Percentiles rank a stretch among this genome's conserved stretches.
Conservation (phyloP, 306 rosid genomes). For the Citrullus colocynthis region DNA sequence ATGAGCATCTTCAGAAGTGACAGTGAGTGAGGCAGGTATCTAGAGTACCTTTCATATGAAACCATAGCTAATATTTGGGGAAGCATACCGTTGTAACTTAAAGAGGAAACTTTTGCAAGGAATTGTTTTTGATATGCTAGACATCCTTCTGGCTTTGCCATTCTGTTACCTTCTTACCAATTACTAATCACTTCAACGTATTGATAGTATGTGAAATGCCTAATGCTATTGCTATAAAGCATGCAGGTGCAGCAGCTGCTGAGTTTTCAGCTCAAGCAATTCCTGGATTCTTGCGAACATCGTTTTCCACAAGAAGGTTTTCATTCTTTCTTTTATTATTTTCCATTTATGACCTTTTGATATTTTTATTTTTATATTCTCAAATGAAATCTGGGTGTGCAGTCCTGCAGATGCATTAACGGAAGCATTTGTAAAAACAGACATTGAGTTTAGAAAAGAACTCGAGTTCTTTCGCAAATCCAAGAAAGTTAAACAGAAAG, state of each 20-base stretch:
- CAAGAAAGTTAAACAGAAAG: slow-evolving; percentile 54
- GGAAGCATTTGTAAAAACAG: slow-evolving; percentile 69
- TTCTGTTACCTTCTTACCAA: background rate
- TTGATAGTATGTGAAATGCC: background rate
- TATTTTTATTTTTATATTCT: background rate
- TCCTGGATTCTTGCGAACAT: slow-evolving; percentile 56
- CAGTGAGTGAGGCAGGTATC: background rate
- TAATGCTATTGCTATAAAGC: slow-evolving; percentile 4
- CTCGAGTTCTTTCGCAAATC: slow-evolving; percentile 52
- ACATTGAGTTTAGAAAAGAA: slow-evolving; percentile 66
- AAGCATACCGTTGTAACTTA: background rate
- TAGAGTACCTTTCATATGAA: background rate
- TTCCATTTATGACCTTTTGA: slow-evolving; percentile 6
- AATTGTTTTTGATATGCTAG: background rate
- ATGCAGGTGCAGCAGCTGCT: slow-evolving; percentile 88
- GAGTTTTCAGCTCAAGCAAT: slow-evolving; percentile 74
- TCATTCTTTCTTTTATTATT: background rate
- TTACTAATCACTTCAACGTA: background rate
- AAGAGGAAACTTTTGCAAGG: background rate
- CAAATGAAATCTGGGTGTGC: slow-evolving; percentile 10
- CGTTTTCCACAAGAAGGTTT: slow-evolving; percentile 35
- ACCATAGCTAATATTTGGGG: background rate
- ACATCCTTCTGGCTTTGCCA: background rate
- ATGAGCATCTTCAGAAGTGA: background rate
- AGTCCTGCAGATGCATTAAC: slow-evolving; percentile 62